Conservation (phyloP, 768 basidiomycete species). For the Steccherinum ochraceum region DNA sequence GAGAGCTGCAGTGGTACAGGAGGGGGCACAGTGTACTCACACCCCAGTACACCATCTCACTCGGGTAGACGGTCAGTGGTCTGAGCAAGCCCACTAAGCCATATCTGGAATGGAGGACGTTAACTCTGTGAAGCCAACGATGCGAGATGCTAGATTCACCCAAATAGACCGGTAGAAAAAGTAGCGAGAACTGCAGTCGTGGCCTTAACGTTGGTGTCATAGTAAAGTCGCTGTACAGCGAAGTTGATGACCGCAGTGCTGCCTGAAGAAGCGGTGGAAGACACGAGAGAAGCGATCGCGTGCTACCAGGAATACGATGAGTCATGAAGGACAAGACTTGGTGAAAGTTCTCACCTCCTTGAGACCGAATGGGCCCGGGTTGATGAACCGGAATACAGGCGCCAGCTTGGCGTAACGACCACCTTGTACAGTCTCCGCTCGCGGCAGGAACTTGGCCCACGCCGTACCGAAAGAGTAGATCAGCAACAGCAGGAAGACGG, state of each 20-base stretch:
- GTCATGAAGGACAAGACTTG: background rate
- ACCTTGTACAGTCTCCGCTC: slow-evolving; percentile 34
- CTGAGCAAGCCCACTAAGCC: slow-evolving; percentile 54
- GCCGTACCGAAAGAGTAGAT: slow-evolving; percentile 44
- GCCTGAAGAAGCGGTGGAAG: slow-evolving; percentile 48
- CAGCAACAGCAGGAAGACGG: slow-evolving; percentile 51
- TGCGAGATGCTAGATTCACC: slow-evolving; percentile 31
- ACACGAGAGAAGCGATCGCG: slow-evolving; percentile 48
- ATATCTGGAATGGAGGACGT: slow-evolving; percentile 32
- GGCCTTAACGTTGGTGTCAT: slow-evolving; percentile 47
- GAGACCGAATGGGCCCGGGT: slow-evolving; percentile 49
- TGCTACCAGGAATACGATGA: slow-evolving; percentile 31
- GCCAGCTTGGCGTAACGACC: slow-evolving; percentile 36
- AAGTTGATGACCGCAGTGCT: slow-evolving; percentile 54
- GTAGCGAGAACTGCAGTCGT: slow-evolving; percentile 54
- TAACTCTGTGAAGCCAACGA: background rate
- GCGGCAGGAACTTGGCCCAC: slow-evolving; percentile 45
- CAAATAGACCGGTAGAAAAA: slow-evolving; percentile 60
- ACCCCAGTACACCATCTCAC: slow-evolving; percentile 59
- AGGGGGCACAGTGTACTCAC: slow-evolving; percentile 26
- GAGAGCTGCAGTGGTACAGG: background rate
- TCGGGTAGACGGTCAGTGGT: slow-evolving; percentile 52
- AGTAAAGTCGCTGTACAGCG: slow-evolving; percentile 55
- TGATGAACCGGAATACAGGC: slow-evolving; percentile 39
- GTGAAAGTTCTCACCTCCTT: slow-evolving; percentile 40